Base-by-base conservation (phyloP, 177 flowering plant genomes). In the Vitis hybrid region DNA sequence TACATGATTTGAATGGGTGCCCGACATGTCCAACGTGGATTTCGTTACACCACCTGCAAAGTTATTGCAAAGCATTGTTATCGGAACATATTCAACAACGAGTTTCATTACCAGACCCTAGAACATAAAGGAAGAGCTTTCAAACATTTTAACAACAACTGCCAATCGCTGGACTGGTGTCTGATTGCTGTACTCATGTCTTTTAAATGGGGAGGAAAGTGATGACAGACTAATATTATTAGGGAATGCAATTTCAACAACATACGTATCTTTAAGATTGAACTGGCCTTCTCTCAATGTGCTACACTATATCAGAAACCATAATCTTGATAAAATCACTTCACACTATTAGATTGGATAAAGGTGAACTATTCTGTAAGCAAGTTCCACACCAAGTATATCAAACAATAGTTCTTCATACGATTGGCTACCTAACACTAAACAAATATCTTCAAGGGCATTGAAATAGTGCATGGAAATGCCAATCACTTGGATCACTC, bases 1-100 rank as follows among this genome's bases (percentile, higher is more conserved):
- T 85, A 79, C 99, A 96, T 55, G 99, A 87, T 74, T 80, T 90
- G 87, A 93, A 96, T 19, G 97, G 94, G 70, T 96, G 98, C 45
- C 98, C 97, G 59, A 68, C 78, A 53, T 89, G 85, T 64, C 98
- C 99, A 16, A 93, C 98, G 72, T 96, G 98, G 61, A 96, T 85
- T 79, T 93, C 99, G 72, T 80, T 87, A 64, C 99, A 96, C 78
- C 81, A 87, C 72, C 99, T 96, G 86, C 71, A 73, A 45, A 48
- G 10, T 2, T 39, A 8, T 67, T 56, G n/a, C 62, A 56, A 31
- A 53, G 8, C 15, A 58, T 5, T 21, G 22, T 15, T 2, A 65
- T 16, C 13, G 11, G 21, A 60, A 13, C 29, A 26, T 26, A 26
- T 26, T 26, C 29, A 26, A 26, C 29, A 26, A 26, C 3, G 29